A percentile compares a stretch with the other conserved stretches of the same genome.
These are phyloP conservation scores for Lactarius vividus DNA, from an alignment of 768 basidiomycete genomes.

Conservation along the genomic window DNA sequence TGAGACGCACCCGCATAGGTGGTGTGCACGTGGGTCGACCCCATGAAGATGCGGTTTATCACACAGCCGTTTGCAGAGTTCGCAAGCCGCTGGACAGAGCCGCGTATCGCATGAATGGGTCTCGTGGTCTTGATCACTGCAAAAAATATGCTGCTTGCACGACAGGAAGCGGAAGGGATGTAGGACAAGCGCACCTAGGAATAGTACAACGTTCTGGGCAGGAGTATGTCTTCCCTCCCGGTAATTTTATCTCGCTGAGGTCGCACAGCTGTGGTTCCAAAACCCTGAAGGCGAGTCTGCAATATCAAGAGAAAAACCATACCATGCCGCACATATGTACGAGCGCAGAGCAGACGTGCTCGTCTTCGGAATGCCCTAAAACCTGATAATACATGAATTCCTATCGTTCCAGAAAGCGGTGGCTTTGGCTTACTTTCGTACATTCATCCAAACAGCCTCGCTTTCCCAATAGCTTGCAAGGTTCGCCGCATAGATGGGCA, in stretches of 20 bases:
- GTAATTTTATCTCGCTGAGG: neutral
- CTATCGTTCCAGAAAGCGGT: neutral
- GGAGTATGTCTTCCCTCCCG: neutral
- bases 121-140: slow-evolving; percentile 42
- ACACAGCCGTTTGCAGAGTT: slow-evolving; percentile 55
- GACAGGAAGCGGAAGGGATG: neutral
- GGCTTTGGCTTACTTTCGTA: slow-evolving; percentile 40
- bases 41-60: slow-evolving; percentile 22
- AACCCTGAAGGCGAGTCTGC: neutral
- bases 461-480: slow-evolving; percentile 45
- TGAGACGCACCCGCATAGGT: slow-evolving; percentile 39
- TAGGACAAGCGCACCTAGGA: neutral
- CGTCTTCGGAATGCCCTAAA: slow-evolving; percentile 45
- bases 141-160: no score
- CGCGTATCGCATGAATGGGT: slow-evolving; percentile 50
- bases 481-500: slow-evolving; percentile 51
- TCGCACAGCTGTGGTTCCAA: slow-evolving; percentile 10
- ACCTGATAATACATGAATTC: slow-evolving; percentile 35
- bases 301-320: slow-evolving; percentile 25
- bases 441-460: slow-evolving; percentile 52
- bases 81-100: slow-evolving; percentile 52
- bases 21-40: no score
- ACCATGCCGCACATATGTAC: slow-evolving; percentile 55
- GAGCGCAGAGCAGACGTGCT: slow-evolving; percentile 52
- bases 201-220: slow-evolving; percentile 1